Percentiles rank a stretch among this genome's conserved stretches.
Conservation (phyloP, 179 eudicot species). For the Kewa caespitosa region DNA sequence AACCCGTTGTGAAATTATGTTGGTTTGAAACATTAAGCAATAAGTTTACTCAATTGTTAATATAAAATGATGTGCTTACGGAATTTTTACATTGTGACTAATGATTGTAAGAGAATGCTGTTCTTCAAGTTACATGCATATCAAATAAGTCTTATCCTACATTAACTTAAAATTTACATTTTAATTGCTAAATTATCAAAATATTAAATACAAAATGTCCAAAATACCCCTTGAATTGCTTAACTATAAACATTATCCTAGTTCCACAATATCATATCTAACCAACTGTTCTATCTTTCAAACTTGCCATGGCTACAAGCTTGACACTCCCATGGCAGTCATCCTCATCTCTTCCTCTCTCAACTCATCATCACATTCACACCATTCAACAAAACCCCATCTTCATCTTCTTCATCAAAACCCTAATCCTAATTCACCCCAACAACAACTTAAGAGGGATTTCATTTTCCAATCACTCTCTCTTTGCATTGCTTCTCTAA, state of each 20-base stretch:
- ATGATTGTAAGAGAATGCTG: too few relatives aligned
- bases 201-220: too few relatives aligned
- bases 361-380: too few relatives aligned
- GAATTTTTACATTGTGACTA: too few relatives aligned
- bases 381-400: constrained; percentile 29
- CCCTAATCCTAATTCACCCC: constrained; percentile 19
- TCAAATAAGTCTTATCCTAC: too few relatives aligned
- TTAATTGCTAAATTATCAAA: too few relatives aligned
- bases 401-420: too few relatives aligned
- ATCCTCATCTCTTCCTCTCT: constrained; percentile 38
- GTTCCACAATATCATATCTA: constrained; percentile 30
- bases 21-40: too few relatives aligned
- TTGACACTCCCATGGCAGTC: constrained; percentile 44
- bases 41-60: too few relatives aligned
- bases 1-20: neutral
- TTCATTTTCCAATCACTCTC: constrained; percentile 37
- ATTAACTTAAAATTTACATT: too few relatives aligned
- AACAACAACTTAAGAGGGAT: constrained; percentile 27
- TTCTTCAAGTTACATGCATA: too few relatives aligned
- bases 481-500: constrained; percentile 38
- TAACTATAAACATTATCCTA: constrained; percentile 23
- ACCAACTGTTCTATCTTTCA: neutral
- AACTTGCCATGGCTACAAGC: constrained; percentile 22
- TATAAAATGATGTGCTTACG: too few relatives aligned
- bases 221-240: neutral